Percentiles rank a stretch among this genome's conserved stretches.
phyloP scores from a whole-genome alignment of 768 basidiomycete species.

The Russula griseocarnosa region DNA sequence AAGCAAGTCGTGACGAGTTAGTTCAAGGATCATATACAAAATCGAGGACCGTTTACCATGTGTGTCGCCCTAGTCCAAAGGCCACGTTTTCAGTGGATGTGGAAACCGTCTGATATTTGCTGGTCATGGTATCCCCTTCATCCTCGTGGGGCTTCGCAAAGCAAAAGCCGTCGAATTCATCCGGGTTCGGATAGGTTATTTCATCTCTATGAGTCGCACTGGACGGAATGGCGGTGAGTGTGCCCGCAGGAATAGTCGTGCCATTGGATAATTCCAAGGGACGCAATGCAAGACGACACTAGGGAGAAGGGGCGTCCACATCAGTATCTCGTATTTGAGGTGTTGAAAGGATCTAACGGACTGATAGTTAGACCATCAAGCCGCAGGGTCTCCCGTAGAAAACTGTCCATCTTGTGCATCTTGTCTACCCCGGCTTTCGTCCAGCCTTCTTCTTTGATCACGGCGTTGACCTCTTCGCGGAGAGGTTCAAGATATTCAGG shows the following conservation, averaged over 20 bases:
- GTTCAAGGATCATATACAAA: no score
- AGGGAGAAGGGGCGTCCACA: neutral
- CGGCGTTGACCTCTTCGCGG: constrained; percentile 29
- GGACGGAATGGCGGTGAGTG: constrained; percentile 36
- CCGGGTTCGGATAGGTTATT: constrained; percentile 42
- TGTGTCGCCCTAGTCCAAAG: neutral
- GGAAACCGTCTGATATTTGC: no score
- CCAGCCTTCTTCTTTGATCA: constrained; percentile 18
- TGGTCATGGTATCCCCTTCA: constrained; percentile 16
- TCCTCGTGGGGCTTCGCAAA: constrained; percentile 31
- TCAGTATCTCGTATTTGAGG: neutral
- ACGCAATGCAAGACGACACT: constrained; percentile 31
- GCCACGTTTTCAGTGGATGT: neutral
- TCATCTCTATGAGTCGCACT: constrained; percentile 39
- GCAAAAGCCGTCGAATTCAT: constrained; percentile 41
- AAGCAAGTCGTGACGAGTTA: no score
- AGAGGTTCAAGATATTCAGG: constrained; percentile 31
- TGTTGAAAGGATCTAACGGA: neutral
- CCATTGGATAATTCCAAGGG: constrained; percentile 37
- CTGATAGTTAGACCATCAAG: constrained; percentile 19
- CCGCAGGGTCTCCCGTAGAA: constrained; percentile 35
- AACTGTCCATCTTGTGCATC: constrained; percentile 37
- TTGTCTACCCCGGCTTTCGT: constrained; percentile 11
- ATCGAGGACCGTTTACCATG: neutral
- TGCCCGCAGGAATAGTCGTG: constrained; percentile 39